phyloP scores from a whole-genome alignment of 208 protist species.

The Trypanosoma congolense region DNA sequence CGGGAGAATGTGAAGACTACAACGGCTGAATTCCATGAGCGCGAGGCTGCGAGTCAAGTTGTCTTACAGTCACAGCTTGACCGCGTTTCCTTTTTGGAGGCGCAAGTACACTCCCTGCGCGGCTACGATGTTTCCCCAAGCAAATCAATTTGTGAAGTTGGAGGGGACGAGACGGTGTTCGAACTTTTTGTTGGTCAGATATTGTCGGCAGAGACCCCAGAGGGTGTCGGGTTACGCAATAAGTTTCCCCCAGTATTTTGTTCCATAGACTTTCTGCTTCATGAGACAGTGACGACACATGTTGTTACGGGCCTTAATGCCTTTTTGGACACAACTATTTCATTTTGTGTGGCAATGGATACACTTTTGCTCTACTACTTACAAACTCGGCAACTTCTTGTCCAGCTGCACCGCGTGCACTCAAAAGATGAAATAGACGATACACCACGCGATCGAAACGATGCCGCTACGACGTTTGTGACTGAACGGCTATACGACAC shows the following conservation, averaged over 20 bases:
- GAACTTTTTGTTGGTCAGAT: slow-evolving; percentile 90
- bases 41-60: slow-evolving; percentile 47
- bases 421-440: slow-evolving; percentile 52
- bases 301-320: slow-evolving; percentile 81
- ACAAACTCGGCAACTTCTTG: slow-evolving; percentile 68
- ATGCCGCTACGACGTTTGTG: slow-evolving; percentile 24
- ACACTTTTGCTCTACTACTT: slow-evolving; percentile 83
- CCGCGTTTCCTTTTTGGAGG: slow-evolving; percentile 81
- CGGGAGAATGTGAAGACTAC: slow-evolving; percentile 31
- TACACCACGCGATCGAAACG: slow-evolving; percentile 14
- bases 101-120: slow-evolving; percentile 76
- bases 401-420: slow-evolving; percentile 85
- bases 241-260: slow-evolving; percentile 63
- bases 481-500: slow-evolving; percentile 72
- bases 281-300: slow-evolving; percentile 84
- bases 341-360: slow-evolving; percentile 86
- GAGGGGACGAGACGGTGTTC: slow-evolving; percentile 67
- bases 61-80: slow-evolving; percentile 73
- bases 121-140: slow-evolving; percentile 64
- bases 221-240: slow-evolving; percentile 21
- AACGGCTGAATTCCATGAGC: slow-evolving; percentile 32
- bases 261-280: slow-evolving; percentile 83
- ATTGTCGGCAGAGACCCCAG: slow-evolving; percentile 55
- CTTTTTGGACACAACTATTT: slow-evolving; percentile 84
- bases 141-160: slow-evolving; percentile 39